Percentiles rank a stretch among this genome's conserved stretches.
phyloP scores from a whole-genome alignment of 2,329 filamentous ascomycete genomes.

The Cladophialophora chaetospira region DNA sequence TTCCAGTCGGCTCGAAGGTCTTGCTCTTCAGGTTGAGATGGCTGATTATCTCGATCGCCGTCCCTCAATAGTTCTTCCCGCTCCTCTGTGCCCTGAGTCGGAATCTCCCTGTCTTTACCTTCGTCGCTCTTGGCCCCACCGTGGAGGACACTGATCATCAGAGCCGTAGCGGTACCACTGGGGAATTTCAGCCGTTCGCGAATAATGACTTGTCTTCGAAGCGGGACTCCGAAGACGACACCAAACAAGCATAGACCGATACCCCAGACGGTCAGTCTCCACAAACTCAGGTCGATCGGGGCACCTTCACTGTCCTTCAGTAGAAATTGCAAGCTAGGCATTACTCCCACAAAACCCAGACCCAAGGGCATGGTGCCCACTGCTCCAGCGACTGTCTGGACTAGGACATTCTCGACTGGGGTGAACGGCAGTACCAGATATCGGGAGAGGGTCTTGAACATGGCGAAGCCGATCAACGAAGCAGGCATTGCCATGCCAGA shows the following conservation, averaged over 20 bases:
- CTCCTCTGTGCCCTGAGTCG: conserved; percentile 35
- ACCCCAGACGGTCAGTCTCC: conserved; percentile 85
- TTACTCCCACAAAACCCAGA: conserved; percentile 91
- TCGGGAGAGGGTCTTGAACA: conserved; percentile 77
- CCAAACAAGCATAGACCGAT: conserved; percentile 94
- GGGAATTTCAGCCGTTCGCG: conserved; percentile 91
- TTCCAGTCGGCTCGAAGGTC: conserved; percentile 59
- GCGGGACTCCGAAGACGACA: conserved; percentile 90
- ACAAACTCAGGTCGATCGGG: conserved; percentile 69
- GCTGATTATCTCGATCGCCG: conserved; percentile 41
- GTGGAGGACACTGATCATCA: conserved; percentile 89
- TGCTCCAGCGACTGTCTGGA: conserved; percentile 92
- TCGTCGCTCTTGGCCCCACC: conserved; percentile 56
- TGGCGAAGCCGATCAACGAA: conserved; percentile 88
- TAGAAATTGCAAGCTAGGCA: conserved; percentile 88
- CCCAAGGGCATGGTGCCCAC: conserved; percentile 97
- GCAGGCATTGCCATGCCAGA: conserved; percentile 96
- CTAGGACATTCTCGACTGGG: conserved; percentile 92
- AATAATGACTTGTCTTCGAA: conserved; percentile 89
- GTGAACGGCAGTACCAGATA: conserved; percentile 80
- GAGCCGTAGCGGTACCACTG: conserved; percentile 89
- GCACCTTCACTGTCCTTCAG: conserved; percentile 76
- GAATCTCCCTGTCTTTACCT: conserved; percentile 25
- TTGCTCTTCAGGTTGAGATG: conserved; percentile 39
- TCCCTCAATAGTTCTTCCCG: conserved; percentile 38